Evolutionary conservation across 371 early-diverging fungal genomes (phyloP), one percentile per base, ranked within the genome.

Genomic region (Conidiobolus incongruus): DNA sequence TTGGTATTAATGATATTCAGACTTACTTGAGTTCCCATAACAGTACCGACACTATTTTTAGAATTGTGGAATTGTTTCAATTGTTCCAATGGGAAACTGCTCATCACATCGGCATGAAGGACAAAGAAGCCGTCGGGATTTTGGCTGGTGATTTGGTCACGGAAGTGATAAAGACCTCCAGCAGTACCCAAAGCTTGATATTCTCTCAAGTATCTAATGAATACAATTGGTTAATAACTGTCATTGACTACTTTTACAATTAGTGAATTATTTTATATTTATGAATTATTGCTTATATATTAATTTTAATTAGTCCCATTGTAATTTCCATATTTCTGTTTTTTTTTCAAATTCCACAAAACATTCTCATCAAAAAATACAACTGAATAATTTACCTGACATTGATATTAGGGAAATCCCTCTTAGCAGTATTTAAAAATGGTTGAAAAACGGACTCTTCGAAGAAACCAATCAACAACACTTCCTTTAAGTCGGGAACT

Each of bases 121-220:
- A 95, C 89, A 60, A 93, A 92, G 51, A 95, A 71, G 47, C 79
- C 75, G 38, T 87, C 74, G 11, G 92, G 86, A 46, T 70, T 66
- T 35, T 90, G 91, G 35, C 81, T 75, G 52, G 85, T 53, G 48
- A 95, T 86, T 62, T 90, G 82, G 56, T 93, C 92, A 47, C 96
- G 77, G 74, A 95, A 95, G 55, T 95, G 96, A 65, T 86, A 89
- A 44, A 95, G 63, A 40, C 93, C 93, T 49, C 96, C 96, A 36
- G 88, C 96, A 16, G 96, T 95, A 19, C 96, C 96, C 41, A 95
- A 63, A 15, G 88, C 73, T 56, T 85, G 83, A 60, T 91, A 95
- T 61, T 95, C 96, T 37, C 92, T 82, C 46, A 95, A 70, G 55
- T 95, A 95, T 7, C 91, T 86, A 51, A 6, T 35, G 29, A 37